Conservation (phyloP, 2,329 filamentous ascomycete species). For the Aspergillus novoparasiticus region DNA sequence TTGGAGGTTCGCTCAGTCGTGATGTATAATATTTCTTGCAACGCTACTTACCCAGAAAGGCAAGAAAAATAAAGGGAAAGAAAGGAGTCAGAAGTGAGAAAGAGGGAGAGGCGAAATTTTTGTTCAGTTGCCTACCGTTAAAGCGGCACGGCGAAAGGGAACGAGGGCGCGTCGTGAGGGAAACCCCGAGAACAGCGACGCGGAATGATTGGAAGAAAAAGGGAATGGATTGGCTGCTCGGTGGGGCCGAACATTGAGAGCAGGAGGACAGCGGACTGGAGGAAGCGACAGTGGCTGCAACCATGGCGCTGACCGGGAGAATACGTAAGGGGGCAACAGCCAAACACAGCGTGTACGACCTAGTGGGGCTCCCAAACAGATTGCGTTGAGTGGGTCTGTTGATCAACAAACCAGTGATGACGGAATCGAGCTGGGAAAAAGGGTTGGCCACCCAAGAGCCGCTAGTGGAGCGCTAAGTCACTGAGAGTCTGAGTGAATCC, state of each 20-base stretch:
- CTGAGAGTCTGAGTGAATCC: constrained; percentile 20
- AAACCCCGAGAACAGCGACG: constrained; percentile 26
- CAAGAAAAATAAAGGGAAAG: constrained; percentile 6
- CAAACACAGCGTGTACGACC: constrained; percentile 19
- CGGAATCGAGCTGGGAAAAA: constrained; percentile 23
- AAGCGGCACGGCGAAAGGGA: constrained; percentile 36
- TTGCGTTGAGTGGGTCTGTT: constrained; percentile 12
- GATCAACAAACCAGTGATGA: constrained; percentile 23
- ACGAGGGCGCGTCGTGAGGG: constrained; percentile 29
- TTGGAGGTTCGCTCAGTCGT: background rate
- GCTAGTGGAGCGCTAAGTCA: constrained; percentile 25
- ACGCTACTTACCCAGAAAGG: background rate
- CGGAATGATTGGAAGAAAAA: constrained; percentile 31
- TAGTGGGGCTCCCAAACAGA: constrained; percentile 23
- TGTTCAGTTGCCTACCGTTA: constrained; percentile 37
- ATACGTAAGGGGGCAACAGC: constrained; percentile 21
- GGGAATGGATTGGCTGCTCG: constrained; percentile 16
- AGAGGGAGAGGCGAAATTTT: constrained; percentile 29
- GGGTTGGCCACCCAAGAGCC: constrained; percentile 27
- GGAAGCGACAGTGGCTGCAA: constrained; percentile 28
- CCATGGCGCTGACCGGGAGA: constrained; percentile 30
- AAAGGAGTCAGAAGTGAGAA: constrained; percentile 7
- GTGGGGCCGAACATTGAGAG: constrained; percentile 27
- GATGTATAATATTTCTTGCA: background rate
- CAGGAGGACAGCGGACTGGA: constrained; percentile 34